phyloP scores from a whole-genome alignment of 192 early-diverging fungal species.

The Coemansia sp. region DNA sequence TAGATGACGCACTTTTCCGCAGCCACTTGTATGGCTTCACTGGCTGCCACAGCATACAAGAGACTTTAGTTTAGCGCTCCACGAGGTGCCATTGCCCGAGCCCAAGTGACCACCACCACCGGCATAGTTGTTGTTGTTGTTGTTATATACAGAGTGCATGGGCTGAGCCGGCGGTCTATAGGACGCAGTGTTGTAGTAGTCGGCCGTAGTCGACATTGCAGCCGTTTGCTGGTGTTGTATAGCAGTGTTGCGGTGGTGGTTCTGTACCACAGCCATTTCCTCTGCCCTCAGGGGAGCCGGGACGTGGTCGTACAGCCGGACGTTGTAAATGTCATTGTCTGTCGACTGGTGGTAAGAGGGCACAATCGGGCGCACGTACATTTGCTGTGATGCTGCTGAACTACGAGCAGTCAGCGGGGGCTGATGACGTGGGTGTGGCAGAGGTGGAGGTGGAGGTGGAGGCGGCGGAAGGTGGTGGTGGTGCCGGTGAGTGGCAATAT shows the following conservation, averaged over 20 bases:
- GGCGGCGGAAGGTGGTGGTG: conserved; percentile 7
- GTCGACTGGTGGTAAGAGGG: conserved; percentile 9
- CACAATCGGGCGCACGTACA: conserved; percentile 11
- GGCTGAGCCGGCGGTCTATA: conserved; percentile 40
- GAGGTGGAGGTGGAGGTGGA: conserved; percentile 25
- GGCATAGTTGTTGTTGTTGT: conserved; percentile 8
- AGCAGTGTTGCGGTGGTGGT: conserved; percentile 12
- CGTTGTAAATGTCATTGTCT: conserved; percentile 43
- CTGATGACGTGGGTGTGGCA: conserved; percentile 1
- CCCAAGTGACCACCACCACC: not conserved
- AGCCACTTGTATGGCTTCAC: too few species aligned
- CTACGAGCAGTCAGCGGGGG: conserved; percentile 1
- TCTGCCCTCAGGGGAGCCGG: conserved; percentile 36
- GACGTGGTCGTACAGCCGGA: conserved; percentile 43
- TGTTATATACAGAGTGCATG: conserved; percentile 34
- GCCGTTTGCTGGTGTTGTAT: conserved; percentile 14
- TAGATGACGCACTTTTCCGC: not conserved
- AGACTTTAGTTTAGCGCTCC: conserved; percentile 14
- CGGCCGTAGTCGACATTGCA: conserved; percentile 22
- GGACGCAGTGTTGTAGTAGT: conserved; percentile 40
- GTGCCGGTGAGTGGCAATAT: conserved; percentile 10
- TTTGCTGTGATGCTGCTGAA: conserved; percentile 3
- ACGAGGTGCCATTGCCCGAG: conserved; percentile 10
- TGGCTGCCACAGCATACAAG: conserved; percentile 30
- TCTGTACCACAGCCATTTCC: conserved; percentile 45